Percentiles rank a stretch among this genome's conserved stretches.
These are phyloP conservation scores for Torulaspora gathmanii DNA, from an alignment of 805 yeast species.

Conservation along the genomic window DNA sequence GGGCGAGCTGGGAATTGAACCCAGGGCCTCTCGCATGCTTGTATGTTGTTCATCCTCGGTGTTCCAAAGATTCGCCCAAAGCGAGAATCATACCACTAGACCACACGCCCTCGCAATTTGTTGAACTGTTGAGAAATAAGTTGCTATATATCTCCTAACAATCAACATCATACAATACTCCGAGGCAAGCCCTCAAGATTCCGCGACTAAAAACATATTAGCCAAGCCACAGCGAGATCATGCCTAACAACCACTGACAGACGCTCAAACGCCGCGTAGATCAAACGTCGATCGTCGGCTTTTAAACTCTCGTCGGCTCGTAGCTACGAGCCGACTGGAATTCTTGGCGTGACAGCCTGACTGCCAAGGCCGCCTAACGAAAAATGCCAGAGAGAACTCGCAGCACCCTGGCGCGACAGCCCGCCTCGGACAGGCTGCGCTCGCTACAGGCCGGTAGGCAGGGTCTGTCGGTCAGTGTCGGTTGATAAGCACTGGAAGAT, in stretches of 20 bases:
- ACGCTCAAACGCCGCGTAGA: too few relatives aligned
- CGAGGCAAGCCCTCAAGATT: too few relatives aligned
- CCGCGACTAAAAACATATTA: too few relatives aligned
- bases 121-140: not conserved
- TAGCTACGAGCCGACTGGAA: not conserved
- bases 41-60: constrained; percentile 11
- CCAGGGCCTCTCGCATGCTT: constrained; percentile 51
- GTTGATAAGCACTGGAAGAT: not conserved
- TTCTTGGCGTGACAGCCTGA: not conserved
- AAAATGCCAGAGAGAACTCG: not conserved
- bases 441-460: not conserved
- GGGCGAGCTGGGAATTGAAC: constrained; percentile 48
- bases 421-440: constrained; percentile 4
- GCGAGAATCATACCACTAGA: constrained; percentile 36
- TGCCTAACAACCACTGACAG: too few relatives aligned
- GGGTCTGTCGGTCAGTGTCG: not conserved
- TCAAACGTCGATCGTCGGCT: too few relatives aligned
- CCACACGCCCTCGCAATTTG: constrained; percentile 29
- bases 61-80: constrained; percentile 25
- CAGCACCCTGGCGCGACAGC: constrained; percentile 5
- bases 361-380: not conserved
- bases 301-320: too few relatives aligned
- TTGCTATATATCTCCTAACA: too few relatives aligned
- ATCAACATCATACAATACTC: too few relatives aligned
- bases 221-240: too few relatives aligned